phyloP scores from a whole-genome alignment of 441 rosid genomes.

The Adansonia madagascariensis region DNA sequence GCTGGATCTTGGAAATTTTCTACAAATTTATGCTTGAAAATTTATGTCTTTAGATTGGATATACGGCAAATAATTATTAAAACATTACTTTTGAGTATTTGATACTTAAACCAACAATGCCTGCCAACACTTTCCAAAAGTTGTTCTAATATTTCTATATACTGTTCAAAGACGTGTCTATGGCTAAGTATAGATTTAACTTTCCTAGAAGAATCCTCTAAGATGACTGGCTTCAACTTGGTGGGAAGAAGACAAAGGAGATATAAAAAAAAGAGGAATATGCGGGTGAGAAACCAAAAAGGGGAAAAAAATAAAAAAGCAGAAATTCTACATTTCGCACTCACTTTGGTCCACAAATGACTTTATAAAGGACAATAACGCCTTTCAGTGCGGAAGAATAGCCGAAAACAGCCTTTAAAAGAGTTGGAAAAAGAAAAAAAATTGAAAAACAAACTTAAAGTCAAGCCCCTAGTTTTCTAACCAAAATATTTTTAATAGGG shows the following conservation, averaged over 20 bases:
- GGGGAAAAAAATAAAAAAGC: background rate
- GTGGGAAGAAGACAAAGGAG: background rate
- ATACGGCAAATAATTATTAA: background rate
- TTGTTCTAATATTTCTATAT: background rate
- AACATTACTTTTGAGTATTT: background rate
- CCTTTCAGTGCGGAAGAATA: background rate
- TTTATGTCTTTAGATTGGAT: background rate
- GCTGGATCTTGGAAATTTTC: background rate
- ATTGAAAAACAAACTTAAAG: background rate
- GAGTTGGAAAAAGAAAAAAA: background rate
- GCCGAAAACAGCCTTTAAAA: background rate
- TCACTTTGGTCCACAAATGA: background rate
- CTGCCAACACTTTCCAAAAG: background rate
- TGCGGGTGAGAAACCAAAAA: background rate
- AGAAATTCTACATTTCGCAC: background rate
- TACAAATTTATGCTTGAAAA: background rate
- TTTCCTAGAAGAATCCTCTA: no score
- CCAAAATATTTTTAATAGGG: background rate
- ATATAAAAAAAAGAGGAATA: background rate
- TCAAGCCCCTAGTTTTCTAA: background rate
- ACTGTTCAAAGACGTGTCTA: conserved; percentile 11
- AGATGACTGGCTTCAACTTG: background rate
- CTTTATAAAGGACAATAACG: background rate
- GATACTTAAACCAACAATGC: background rate
- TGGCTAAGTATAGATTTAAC: no score